Base-by-base conservation (phyloP, 192 early-diverging fungal species). In the Podila verticillata region DNA sequence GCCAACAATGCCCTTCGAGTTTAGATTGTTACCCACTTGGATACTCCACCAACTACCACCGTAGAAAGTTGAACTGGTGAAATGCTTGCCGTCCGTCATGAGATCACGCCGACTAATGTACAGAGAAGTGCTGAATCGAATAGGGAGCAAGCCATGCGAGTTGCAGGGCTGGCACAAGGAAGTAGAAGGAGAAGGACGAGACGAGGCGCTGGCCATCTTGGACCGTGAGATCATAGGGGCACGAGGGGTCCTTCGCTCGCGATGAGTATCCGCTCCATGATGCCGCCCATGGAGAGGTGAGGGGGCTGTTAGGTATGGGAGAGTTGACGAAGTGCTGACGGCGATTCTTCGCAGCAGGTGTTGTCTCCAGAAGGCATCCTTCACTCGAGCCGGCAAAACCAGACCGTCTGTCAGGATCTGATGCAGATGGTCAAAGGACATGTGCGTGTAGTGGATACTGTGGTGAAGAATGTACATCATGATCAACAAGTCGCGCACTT, bases 21-120 rank as follows among this genome's bases (percentile, higher is more conserved):
- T 80, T 2, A 80, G 68, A 19, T 72, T 72, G 28, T 80, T 80
- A 17, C 70, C 70, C 2, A 80, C 77, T 34, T 80, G 77, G 44
- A 80, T 80, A 29, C 77, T 80, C 77, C 77, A 80, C 77, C 77
- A 80, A 44, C 77, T 80, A 8, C 77, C 77, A 1, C 70, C 77
- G 60, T 80, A 80, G 35, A 80, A 80, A 13, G 77, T 80, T 47
- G 77, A 80, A 34, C 54, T 72, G 28, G 77, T 80, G 29, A 80
- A 80, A 32, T 80, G 66, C 26, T 80, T 80, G 2, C 77, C 77
- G 34, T 80, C 77, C 6, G 77, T 80, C 77, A 80, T 80, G 10
- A 80, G 56, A 10, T 80, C 77, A 0, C 69, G 77, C 9, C 70
- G 69, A 57, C 77, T 80, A 26, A 80, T 80, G 32, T 65, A 80